These are phyloP conservation scores for Acacia crassicarpa DNA, from an alignment of 306 rosid species.

Conservation along the genomic window DNA sequence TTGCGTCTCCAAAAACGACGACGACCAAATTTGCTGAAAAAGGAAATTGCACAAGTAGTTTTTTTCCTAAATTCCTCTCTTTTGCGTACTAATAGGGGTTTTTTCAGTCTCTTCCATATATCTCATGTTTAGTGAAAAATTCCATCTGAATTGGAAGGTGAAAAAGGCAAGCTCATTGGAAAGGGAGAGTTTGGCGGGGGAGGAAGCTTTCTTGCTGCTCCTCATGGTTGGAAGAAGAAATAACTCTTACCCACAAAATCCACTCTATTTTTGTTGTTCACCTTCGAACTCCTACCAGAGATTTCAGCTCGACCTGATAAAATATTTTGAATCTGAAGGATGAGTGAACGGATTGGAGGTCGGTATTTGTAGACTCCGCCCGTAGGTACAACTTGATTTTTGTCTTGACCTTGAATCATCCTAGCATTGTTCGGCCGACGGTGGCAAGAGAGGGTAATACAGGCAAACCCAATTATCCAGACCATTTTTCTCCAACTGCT, in stretches of 20 bases:
- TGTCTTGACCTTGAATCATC: slow-evolving; percentile 19
- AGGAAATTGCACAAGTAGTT: slow-evolving; percentile 12
- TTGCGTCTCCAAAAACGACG: background rate
- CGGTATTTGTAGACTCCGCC: slow-evolving; percentile 52
- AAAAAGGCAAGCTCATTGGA: slow-evolving; percentile 81
- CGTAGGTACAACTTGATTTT: slow-evolving; percentile 61
- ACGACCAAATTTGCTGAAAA: slow-evolving; percentile 19
- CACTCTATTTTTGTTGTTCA: too few relatives aligned
- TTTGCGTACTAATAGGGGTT: background rate
- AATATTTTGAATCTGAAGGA: slow-evolving; percentile 84
- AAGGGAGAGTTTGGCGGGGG: slow-evolving; percentile 48
- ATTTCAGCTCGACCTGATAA: slow-evolving; percentile 78
- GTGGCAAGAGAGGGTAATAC: slow-evolving; percentile 42
- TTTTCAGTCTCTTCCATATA: background rate
- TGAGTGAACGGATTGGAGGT: slow-evolving; percentile 78
- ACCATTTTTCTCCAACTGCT: slow-evolving; percentile 53
- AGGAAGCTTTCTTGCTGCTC: slow-evolving; percentile 88
- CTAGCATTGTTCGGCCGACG: slow-evolving; percentile 15
- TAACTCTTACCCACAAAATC: too few relatives aligned
- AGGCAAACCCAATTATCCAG: slow-evolving; percentile 49
- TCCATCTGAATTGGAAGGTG: slow-evolving; percentile 50
- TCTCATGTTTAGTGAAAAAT: slow-evolving; percentile 14
- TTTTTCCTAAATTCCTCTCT: background rate
- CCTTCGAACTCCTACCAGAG: slow-evolving; percentile 19
- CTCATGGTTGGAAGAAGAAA: slow-evolving; percentile 91